These are phyloP conservation scores for Saksenaea vasiformis DNA, from an alignment of 371 early-diverging fungal genomes.

Conservation along the genomic window DNA sequence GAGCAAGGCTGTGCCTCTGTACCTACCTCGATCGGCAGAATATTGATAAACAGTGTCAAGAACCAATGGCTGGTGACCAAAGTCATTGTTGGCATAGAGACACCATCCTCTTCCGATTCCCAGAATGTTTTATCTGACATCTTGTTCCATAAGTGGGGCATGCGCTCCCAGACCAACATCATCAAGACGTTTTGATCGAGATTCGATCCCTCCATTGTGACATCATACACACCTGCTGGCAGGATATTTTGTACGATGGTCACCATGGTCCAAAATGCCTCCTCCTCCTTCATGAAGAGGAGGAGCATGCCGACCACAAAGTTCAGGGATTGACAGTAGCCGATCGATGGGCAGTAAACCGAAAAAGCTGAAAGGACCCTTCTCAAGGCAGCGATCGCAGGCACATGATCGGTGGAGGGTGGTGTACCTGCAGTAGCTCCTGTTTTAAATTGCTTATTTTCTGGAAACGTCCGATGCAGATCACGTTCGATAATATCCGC, in stretches of 20 bases:
- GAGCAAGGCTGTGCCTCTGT: neutral
- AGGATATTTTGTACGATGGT: conserved; percentile 69
- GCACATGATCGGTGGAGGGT: conserved; percentile 35
- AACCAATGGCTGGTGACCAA: conserved; percentile 88
- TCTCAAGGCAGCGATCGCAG: conserved; percentile 65
- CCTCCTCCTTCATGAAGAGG: conserved; percentile 74
- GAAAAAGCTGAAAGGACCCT: conserved; percentile 73
- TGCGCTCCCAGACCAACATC: conserved; percentile 55
- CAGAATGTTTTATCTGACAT: conserved; percentile 42
- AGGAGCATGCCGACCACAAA: conserved; percentile 77
- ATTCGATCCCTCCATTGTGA: conserved; percentile 73
- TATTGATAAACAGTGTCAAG: conserved; percentile 78
- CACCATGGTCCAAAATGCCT: conserved; percentile 79
- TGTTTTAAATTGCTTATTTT: conserved; percentile 66
- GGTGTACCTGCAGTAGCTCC: conserved; percentile 17
- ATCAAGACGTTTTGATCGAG: conserved; percentile 75
- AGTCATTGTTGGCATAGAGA: conserved; percentile 64
- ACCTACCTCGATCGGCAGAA: conserved; percentile 72
- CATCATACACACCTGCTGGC: conserved; percentile 75
- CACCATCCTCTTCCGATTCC: conserved; percentile 52
- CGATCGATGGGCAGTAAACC: conserved; percentile 60
- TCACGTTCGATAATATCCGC: conserved; percentile 75
- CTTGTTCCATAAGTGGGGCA: conserved; percentile 54
- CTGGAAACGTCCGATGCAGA: conserved; percentile 77
- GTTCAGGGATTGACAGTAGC: conserved; percentile 84